Evolutionary conservation across 192 early-diverging fungal species (phyloP).

Genomic region (Coemansia umbellata): DNA sequence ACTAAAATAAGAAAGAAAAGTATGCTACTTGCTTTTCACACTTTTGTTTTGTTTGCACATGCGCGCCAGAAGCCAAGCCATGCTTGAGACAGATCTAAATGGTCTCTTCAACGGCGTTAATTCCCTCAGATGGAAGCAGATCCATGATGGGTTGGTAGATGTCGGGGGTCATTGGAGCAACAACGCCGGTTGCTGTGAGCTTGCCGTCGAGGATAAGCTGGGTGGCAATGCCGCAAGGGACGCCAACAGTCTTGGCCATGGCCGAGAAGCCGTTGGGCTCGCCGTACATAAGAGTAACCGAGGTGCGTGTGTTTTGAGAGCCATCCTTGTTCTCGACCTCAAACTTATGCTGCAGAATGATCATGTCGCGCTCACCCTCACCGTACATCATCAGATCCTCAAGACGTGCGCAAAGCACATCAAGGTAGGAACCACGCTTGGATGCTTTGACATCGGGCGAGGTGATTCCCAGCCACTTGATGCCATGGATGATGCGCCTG

Average conservation of each 20-base stretch:
- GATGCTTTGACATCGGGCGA: slow-evolving; percentile 62
- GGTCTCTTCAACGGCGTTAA: slow-evolving; percentile 76
- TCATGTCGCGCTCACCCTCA: slow-evolving; percentile 91
- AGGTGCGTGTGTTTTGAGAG: slow-evolving; percentile 80
- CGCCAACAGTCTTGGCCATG: slow-evolving; percentile 97
- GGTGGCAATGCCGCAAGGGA: slow-evolving; percentile 93
- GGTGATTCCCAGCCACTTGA: slow-evolving; percentile 85
- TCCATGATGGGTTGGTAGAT: slow-evolving; percentile 89
- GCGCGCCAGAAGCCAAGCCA: too few species aligned
- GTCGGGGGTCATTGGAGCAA: slow-evolving; percentile 88
- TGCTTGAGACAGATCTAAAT: slow-evolving; percentile 5
- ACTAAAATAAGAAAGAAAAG: neutral
- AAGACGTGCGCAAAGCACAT: slow-evolving; percentile 92
- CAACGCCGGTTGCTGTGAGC: slow-evolving; percentile 72
- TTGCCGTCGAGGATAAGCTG: slow-evolving; percentile 89
- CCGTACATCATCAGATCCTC: slow-evolving; percentile 96
- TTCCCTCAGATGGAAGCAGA: slow-evolving; percentile 83
- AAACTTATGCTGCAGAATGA: slow-evolving; percentile 96
- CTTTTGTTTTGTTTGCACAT: too few species aligned
- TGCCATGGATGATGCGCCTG: slow-evolving; percentile 64
- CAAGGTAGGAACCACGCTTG: slow-evolving; percentile 73
- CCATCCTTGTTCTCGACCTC: slow-evolving; percentile 90
- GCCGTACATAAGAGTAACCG: slow-evolving; percentile 91
- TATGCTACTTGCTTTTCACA: too few species aligned
- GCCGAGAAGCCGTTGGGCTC: slow-evolving; percentile 82